These are phyloP conservation scores for Podila horticola DNA, from an alignment of 192 early-diverging fungal species.

Conservation along the genomic window DNA sequence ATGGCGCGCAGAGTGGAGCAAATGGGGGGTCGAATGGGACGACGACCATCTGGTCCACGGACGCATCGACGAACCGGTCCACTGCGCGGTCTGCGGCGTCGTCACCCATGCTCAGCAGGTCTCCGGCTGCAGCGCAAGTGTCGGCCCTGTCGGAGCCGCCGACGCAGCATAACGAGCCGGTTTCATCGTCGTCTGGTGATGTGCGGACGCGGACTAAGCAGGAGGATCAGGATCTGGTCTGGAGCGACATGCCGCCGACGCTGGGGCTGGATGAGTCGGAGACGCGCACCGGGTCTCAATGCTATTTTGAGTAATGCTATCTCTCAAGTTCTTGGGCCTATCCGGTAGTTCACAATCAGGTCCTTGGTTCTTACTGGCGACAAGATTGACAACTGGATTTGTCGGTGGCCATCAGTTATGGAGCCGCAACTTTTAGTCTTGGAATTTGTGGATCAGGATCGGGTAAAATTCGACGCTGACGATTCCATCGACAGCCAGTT, in stretches of 20 bases:
- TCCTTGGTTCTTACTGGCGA: too few relatives aligned
- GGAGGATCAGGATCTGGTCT: slow-evolving; percentile 30
- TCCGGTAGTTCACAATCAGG: too few relatives aligned
- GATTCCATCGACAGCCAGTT: too few relatives aligned
- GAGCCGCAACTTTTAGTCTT: too few relatives aligned
- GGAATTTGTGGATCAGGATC: too few relatives aligned
- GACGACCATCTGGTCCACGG: slow-evolving; percentile 34
- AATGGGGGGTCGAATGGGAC: background rate
- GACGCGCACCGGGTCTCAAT: too few relatives aligned
- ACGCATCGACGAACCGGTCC: slow-evolving; percentile 16
- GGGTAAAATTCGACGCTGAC: too few relatives aligned
- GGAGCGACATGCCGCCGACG: slow-evolving; percentile 51
- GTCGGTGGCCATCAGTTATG: too few relatives aligned
- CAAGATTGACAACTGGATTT: too few relatives aligned
- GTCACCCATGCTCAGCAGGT: slow-evolving; percentile 1
- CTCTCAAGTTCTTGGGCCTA: too few relatives aligned
- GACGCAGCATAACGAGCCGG: background rate
- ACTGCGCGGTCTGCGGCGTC: slow-evolving; percentile 8
- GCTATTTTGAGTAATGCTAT: too few relatives aligned
- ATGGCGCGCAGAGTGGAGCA: background rate
- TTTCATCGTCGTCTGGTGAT: background rate
- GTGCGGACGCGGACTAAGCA: background rate
- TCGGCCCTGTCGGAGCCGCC: background rate
- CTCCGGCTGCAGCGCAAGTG: background rate
- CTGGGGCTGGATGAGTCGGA: slow-evolving; percentile 45